Percentiles rank a stretch among this genome's conserved stretches.
Conservation (phyloP, 257 asterid genomes). For the Penstemon newberryi region DNA sequence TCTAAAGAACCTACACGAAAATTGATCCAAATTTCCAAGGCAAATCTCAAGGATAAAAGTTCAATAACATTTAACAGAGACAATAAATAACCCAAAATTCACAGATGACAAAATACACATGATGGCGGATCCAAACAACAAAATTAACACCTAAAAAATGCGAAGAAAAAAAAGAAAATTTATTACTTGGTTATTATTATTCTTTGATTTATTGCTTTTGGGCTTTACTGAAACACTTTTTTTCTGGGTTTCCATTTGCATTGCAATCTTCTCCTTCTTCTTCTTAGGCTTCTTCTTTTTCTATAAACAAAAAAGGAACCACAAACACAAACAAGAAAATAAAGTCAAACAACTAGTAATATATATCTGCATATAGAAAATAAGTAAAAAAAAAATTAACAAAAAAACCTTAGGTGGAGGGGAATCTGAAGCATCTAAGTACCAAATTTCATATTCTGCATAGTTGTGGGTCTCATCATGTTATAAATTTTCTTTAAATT, state of each 20-base stretch:
- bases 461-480: constrained; percentile 26
- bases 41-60: constrained; percentile 15
- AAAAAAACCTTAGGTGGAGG: constrained; percentile 35
- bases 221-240: constrained; percentile 39
- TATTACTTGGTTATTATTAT: constrained; percentile 51
- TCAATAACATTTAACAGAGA: constrained; percentile 11
- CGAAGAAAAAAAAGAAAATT: not conserved
- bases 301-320: constrained; percentile 26
- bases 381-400: not conserved
- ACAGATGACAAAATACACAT: constrained; percentile 11
- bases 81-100: constrained; percentile 20
- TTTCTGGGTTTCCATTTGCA: constrained; percentile 38
- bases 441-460: constrained; percentile 19
- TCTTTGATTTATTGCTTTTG: constrained; percentile 42
- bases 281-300: constrained; percentile 1
- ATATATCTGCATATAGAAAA: not conserved
- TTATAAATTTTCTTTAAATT: constrained; percentile 26
- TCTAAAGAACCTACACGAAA: too few species aligned
- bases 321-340: constrained; percentile 13
- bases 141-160: not conserved
- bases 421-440: not conserved
- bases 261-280: constrained; percentile 27
- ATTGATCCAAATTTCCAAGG: not conserved
- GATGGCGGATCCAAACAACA: constrained; percentile 31
- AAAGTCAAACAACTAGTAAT: constrained; percentile 17